Evolutionary conservation across 2,329 filamentous ascomycete genomes (phyloP).

Genomic region (Gaeumannomyces tritici): DNA sequence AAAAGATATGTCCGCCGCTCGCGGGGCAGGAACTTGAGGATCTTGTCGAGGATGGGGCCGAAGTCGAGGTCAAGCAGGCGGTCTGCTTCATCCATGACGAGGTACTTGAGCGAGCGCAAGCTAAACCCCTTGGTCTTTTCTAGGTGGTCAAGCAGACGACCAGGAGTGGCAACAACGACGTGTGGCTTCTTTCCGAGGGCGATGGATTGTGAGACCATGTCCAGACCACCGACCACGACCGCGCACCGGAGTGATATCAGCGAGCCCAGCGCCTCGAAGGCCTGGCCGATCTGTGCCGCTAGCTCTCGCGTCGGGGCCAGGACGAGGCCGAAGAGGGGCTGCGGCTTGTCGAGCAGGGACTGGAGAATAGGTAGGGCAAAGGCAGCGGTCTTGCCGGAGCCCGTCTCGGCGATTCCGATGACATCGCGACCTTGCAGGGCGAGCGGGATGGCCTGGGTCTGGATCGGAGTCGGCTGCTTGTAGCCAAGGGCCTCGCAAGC

Average conservation of each 20-base stretch:
- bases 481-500: slow-evolving; percentile 77
- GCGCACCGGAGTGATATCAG: slow-evolving; percentile 81
- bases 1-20: slow-evolving; percentile 71
- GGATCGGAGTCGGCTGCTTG: slow-evolving; percentile 81
- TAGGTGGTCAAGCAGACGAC: slow-evolving; percentile 79
- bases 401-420: slow-evolving; percentile 91
- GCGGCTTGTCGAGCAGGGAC: slow-evolving; percentile 78
- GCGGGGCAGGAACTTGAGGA: slow-evolving; percentile 74
- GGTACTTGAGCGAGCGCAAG: slow-evolving; percentile 68
- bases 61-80: slow-evolving; percentile 59
- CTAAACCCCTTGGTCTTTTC: slow-evolving; percentile 97
- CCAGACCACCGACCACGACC: slow-evolving; percentile 85
- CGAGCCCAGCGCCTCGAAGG: slow-evolving; percentile 79
- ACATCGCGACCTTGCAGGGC: slow-evolving; percentile 76
- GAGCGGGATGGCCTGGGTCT: slow-evolving; percentile 70
- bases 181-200: slow-evolving; percentile 94
- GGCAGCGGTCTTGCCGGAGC: slow-evolving; percentile 90
- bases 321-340: slow-evolving; percentile 78
- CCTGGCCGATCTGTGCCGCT: slow-evolving; percentile 80
- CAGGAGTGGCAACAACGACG: slow-evolving; percentile 85
- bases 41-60: slow-evolving; percentile 48
- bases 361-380: slow-evolving; percentile 92
- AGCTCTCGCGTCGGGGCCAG: slow-evolving; percentile 90
- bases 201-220: slow-evolving; percentile 89
- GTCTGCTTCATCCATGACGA: slow-evolving; percentile 95